phyloP scores from a whole-genome alignment of 2,329 filamentous ascomycete species.

The Aspergillus versicolor region DNA sequence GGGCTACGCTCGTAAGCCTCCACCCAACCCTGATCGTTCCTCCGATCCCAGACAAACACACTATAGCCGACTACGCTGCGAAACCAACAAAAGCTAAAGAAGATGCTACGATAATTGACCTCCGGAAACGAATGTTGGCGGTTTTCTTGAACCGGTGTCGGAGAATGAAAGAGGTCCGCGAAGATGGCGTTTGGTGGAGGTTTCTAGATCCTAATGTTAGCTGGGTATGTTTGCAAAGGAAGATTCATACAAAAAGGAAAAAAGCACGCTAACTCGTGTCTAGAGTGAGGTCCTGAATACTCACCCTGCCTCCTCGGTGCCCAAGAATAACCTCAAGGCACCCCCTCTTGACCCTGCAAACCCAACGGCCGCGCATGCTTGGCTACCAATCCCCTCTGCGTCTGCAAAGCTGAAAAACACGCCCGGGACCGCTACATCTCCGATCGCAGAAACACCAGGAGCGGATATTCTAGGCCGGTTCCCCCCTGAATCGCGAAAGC shows the following conservation, averaged over 20 bases:
- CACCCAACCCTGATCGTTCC: slow-evolving; percentile 95
- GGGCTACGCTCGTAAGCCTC: slow-evolving; percentile 82
- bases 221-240: slow-evolving; percentile 67
- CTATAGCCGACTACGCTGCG: slow-evolving; percentile 96
- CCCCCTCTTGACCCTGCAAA: slow-evolving; percentile 96
- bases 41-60: slow-evolving; percentile 97
- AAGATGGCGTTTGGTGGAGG: slow-evolving; percentile 95
- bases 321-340: slow-evolving; percentile 90
- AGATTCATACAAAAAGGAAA: slow-evolving; percentile 13
- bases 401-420: slow-evolving; percentile 78
- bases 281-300: slow-evolving; percentile 94
- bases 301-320: slow-evolving; percentile 84
- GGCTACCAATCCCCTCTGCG: slow-evolving; percentile 77
- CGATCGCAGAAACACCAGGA: slow-evolving; percentile 55
- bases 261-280: slow-evolving; percentile 25
- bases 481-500: slow-evolving; percentile 70
- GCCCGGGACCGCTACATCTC: slow-evolving; percentile 39
- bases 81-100: slow-evolving; percentile 98
- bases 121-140: slow-evolving; percentile 93
- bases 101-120: slow-evolving; percentile 92
- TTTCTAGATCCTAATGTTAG: slow-evolving; percentile 97
- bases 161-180: slow-evolving; percentile 84
- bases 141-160: slow-evolving; percentile 94
- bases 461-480: slow-evolving; percentile 74
- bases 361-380: slow-evolving; percentile 80